Evolutionary conservation across 441 rosid genomes (phyloP).

Genomic region (Gossypium trilobum): DNA sequence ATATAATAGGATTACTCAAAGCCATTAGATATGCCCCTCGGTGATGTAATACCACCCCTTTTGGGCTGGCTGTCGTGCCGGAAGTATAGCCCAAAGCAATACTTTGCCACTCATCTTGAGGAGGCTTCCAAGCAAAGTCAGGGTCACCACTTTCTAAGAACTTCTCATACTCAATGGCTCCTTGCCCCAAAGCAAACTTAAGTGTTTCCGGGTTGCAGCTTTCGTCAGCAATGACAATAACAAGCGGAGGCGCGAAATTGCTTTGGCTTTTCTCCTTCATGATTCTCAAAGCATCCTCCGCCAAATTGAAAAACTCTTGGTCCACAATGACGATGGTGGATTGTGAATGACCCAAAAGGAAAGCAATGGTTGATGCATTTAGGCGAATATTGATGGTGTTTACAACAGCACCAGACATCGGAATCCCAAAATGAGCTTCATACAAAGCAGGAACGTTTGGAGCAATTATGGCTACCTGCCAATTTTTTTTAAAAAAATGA

Average conservation of each 20-base stretch:
- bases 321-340: slow-evolving; percentile 64
- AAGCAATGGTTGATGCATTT: slow-evolving; percentile 57
- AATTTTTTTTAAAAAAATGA: background rate
- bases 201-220: slow-evolving; percentile 53
- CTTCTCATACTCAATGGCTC: slow-evolving; percentile 64
- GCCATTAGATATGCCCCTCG: slow-evolving; percentile 84
- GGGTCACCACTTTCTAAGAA: slow-evolving; percentile 64
- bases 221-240: slow-evolving; percentile 65
- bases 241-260: slow-evolving; percentile 43
- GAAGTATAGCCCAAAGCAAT: slow-evolving; percentile 82
- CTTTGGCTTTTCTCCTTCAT: slow-evolving; percentile 39
- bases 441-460: slow-evolving; percentile 74
- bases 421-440: slow-evolving; percentile 89
- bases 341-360: slow-evolving; percentile 70
- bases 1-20: slow-evolving; percentile 44
- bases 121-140: slow-evolving; percentile 59
- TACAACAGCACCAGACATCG: slow-evolving; percentile 81
- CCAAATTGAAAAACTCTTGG: slow-evolving; percentile 62
- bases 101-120: slow-evolving; percentile 85
- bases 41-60: slow-evolving; percentile 73
- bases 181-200: slow-evolving; percentile 45
- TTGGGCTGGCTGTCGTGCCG: slow-evolving; percentile 87
- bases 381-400: slow-evolving; percentile 66
- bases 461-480: slow-evolving; percentile 76
- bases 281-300: slow-evolving; percentile 59